phyloP scores from a whole-genome alignment of 139 green algal genomes.

The Volvox reticuliferus region DNA sequence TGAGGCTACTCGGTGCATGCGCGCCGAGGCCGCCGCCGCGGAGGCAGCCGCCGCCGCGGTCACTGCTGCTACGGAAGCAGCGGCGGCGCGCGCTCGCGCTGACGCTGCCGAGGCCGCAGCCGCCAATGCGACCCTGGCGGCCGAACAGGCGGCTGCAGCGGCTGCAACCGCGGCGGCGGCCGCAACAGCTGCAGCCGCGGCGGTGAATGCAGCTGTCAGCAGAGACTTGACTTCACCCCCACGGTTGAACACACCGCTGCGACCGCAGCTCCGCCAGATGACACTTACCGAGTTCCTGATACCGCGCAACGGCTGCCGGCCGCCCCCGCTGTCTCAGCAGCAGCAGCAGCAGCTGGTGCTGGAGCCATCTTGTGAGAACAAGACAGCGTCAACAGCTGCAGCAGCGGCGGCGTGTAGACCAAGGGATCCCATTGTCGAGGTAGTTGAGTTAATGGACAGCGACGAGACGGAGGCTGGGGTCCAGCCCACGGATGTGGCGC shows the following conservation, averaged over 20 bases:
- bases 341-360: neutral
- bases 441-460: slow-evolving; percentile 10
- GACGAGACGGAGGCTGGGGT: neutral
- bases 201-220: neutral
- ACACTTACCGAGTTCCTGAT: neutral
- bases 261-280: neutral
- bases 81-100: neutral
- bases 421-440: neutral
- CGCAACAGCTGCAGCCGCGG: neutral
- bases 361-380: no score
- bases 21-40: neutral
- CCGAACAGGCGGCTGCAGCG: neutral
- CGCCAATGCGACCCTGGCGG: neutral
- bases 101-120: neutral
- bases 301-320: neutral
- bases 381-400: neutral
- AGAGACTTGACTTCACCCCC: neutral
- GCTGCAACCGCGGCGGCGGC: no score
- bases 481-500: neutral
- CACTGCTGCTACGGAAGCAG: neutral
- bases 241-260: neutral
- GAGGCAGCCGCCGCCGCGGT: neutral
- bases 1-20: neutral
- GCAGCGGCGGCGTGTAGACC: neutral
- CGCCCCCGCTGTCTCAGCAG: neutral